Evolutionary conservation across 495 filamentous ascomycete species (phyloP).

Genomic region (Chaetomium fimeti): DNA sequence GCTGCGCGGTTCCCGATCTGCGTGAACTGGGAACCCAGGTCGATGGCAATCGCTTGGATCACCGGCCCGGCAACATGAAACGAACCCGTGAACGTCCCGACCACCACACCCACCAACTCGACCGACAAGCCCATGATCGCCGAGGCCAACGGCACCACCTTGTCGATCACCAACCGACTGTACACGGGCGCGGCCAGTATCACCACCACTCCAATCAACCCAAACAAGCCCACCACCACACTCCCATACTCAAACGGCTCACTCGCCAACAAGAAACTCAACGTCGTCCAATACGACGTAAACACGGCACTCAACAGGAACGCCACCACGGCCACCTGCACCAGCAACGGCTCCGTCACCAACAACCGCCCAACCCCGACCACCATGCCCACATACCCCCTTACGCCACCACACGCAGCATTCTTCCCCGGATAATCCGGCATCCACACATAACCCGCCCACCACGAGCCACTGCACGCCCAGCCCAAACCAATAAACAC

Average conservation of each 20-base stretch:
- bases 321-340: slow-evolving; percentile 53
- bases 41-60: slow-evolving; percentile 68
- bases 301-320: slow-evolving; percentile 46
- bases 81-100: slow-evolving; percentile 68
- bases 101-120: slow-evolving; percentile 58
- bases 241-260: slow-evolving; percentile 67
- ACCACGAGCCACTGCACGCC: slow-evolving; percentile 71
- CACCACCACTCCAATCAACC: slow-evolving; percentile 68
- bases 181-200: slow-evolving; percentile 67
- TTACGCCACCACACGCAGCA: slow-evolving; percentile 35
- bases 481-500: slow-evolving; percentile 77
- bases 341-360: slow-evolving; percentile 61
- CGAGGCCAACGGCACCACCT: slow-evolving; percentile 62
- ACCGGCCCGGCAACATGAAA: slow-evolving; percentile 71
- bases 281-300: slow-evolving; percentile 70
- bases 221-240: slow-evolving; percentile 72
- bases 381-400: slow-evolving; percentile 67
- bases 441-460: slow-evolving; percentile 66
- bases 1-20: slow-evolving; percentile 72
- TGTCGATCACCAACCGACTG: slow-evolving; percentile 68
- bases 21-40: slow-evolving; percentile 70
- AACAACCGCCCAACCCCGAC: slow-evolving; percentile 61
- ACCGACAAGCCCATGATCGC: slow-evolving; percentile 61
- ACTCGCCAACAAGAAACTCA: slow-evolving; percentile 72
- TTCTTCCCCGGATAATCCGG: slow-evolving; percentile 79